Evolutionary conservation across 768 basidiomycete species (phyloP), one percentile per base, ranked within the genome.

Genomic region (Exsudoporus frostii): DNA sequence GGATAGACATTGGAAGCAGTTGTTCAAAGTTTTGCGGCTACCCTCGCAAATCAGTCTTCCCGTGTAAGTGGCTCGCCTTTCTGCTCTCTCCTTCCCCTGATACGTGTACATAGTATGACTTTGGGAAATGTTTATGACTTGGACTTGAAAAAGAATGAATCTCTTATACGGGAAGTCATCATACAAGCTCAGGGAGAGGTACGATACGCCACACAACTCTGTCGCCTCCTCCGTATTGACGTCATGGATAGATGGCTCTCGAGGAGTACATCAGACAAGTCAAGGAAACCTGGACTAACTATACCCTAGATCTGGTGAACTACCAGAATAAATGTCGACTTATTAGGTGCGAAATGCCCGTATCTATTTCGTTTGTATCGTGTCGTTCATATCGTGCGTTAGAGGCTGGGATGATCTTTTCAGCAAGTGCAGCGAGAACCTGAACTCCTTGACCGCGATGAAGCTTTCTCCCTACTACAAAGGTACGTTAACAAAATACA

Each of bases 321-420:
- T 99, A 98, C 67, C 97, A 98, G 77, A 98, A 93, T 70, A 99
- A 96, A 70, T 98, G 96, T 62, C 88, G 97, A 46, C 80, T 99
- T 24, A 98, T 99, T 58, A 82, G 85, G 86, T 90, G 61, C 30
- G 77, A 43, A 34, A 24, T 5, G 11, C 17, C 5, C 7, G 7
- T 7, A 15, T 37, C 5, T 25, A 17, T 13, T 38, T 27, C 9
- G 11, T 9, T 45, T 40, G 29, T 9, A 17, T 36, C 17, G 24
- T 20, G 19, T 39, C 32, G 24, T 47, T 63, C 30, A 65, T 51
- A 25, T 27, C 50, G 48, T 57, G 33, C 32, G 10, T 44, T 62
- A 92, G 93, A 69, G 94, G 92, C 19, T 98, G 94, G 94, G 95
- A 98, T 66, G 95, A 98, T 48, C 76, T 97, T 25, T 96, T 98